Percentiles rank a stretch among this genome's conserved stretches.
These are phyloP conservation scores for Leptodontidium sp. DNA, from an alignment of 2,329 filamentous ascomycete genomes.

Conservation along the genomic window DNA sequence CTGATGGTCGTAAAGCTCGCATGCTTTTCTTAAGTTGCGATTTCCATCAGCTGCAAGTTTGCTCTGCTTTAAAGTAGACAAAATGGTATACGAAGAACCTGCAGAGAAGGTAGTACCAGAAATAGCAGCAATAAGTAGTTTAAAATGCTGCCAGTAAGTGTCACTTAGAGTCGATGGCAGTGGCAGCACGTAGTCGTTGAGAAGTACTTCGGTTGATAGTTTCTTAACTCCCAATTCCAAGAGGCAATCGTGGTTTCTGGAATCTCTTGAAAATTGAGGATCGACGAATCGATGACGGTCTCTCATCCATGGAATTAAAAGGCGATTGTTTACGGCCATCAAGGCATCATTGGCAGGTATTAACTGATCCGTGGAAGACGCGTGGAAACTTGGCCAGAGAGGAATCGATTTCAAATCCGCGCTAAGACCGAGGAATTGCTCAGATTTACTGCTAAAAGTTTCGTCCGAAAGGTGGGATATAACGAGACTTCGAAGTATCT, in stretches of 20 bases:
- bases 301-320: conserved; percentile 39
- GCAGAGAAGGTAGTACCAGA: not conserved
- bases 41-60: conserved; percentile 38
- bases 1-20: conserved; percentile 40
- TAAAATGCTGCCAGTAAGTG: conserved; percentile 22
- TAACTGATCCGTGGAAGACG: not conserved
- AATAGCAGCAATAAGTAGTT: conserved; percentile 18
- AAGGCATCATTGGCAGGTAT: conserved; percentile 31
- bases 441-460: too few relatives aligned
- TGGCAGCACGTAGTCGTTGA: conserved; percentile 28
- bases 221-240: conserved; percentile 24
- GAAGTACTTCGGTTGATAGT: conserved; percentile 27
- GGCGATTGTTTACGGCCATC: conserved; percentile 30
- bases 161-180: conserved; percentile 25
- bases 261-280: conserved; percentile 6
- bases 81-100: too few relatives aligned
- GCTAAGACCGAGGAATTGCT: too few relatives aligned
- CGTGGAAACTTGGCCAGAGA: too few relatives aligned
- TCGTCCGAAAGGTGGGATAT: too few relatives aligned
- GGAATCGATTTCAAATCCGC: too few relatives aligned
- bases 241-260: conserved; percentile 14
- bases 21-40: conserved; percentile 27
- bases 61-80: not conserved
- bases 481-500: too few relatives aligned
- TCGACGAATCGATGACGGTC: conserved; percentile 35